Percentiles rank a stretch among this genome's conserved stretches.
Evolutionary conservation across 1,139 yeast genomes (phyloP).

Genomic region (Geotrichum australiense): DNA sequence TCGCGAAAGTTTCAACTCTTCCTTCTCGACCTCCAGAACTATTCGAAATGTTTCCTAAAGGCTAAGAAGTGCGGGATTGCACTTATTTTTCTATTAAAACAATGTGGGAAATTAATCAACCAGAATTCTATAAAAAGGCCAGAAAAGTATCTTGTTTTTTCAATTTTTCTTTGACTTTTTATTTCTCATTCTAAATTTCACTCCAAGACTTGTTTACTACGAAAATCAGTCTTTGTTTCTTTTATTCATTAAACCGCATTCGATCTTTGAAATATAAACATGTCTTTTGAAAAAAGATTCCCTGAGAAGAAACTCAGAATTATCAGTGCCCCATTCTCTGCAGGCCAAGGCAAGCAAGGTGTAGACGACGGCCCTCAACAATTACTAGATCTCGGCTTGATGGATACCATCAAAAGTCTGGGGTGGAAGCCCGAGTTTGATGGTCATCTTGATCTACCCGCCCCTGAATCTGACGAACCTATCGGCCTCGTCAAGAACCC

Average conservation of each 20-base stretch:
- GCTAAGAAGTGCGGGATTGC: neutral
- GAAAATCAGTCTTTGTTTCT: neutral
- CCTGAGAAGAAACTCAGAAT: constrained; percentile 32
- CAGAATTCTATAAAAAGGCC: neutral
- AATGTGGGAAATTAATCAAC: neutral
- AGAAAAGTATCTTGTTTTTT: neutral
- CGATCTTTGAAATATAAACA: constrained; percentile 1
- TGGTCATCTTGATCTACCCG: constrained; percentile 46
- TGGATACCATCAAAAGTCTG: constrained; percentile 50
- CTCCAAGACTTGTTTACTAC: neutral
- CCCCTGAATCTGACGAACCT: constrained; percentile 33
- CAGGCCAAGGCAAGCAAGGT: constrained; percentile 95
- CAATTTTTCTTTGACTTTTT: neutral
- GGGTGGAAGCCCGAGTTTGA: constrained; percentile 64
- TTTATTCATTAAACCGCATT: neutral
- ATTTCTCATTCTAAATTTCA: neutral
- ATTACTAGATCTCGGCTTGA: constrained; percentile 64
- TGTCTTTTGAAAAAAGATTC: constrained; percentile 19
- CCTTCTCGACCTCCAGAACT: neutral
- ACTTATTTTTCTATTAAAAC: neutral
- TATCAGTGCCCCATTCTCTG: constrained; percentile 83
- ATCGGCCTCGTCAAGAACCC: constrained; percentile 62
- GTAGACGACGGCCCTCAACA: constrained; percentile 92
- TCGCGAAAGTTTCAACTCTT: neutral
- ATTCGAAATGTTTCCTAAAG: neutral